These are phyloP conservation scores for Vanrija sp. DNA, from an alignment of 1,284 basidiomycete genomes.

Conservation along the genomic window DNA sequence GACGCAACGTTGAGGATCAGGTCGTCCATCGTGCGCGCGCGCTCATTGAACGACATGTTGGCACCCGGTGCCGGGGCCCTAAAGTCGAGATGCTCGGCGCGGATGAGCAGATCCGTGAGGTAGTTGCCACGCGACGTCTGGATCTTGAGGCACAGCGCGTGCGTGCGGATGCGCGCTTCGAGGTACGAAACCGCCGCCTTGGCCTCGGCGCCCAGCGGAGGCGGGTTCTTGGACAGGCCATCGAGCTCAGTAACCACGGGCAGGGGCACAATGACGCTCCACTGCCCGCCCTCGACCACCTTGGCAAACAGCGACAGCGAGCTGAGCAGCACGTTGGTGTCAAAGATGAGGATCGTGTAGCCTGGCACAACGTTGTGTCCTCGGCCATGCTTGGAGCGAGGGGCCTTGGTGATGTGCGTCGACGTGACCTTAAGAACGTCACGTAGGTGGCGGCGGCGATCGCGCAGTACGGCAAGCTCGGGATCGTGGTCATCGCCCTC, in stretches of 20 bases:
- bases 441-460: constrained; percentile 46
- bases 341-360: constrained; percentile 84
- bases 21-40: constrained; percentile 84
- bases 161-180: constrained; percentile 67
- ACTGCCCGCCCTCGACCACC: constrained; percentile 72
- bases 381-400: background rate
- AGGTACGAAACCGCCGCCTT: constrained; percentile 69
- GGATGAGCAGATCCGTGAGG: constrained; percentile 72
- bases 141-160: constrained; percentile 76
- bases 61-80: constrained; percentile 2
- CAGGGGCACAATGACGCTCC: constrained; percentile 86
- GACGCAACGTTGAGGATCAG: constrained; percentile 84
- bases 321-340: constrained; percentile 89
- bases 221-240: constrained; percentile 67
- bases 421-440: constrained; percentile 36
- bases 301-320: constrained; percentile 67
- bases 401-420: background rate
- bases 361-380: constrained; percentile 62
- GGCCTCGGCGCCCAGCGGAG: constrained; percentile 63
- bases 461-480: constrained; percentile 68
- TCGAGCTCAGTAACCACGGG: constrained; percentile 96
- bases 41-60: constrained; percentile 39
- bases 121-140: constrained; percentile 95
- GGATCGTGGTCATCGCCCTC: constrained; percentile 62
- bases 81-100: constrained; percentile 81